These are phyloP conservation scores for Hypoxylon fuscum DNA, from an alignment of 495 filamentous ascomycete species.

Conservation along the genomic window DNA sequence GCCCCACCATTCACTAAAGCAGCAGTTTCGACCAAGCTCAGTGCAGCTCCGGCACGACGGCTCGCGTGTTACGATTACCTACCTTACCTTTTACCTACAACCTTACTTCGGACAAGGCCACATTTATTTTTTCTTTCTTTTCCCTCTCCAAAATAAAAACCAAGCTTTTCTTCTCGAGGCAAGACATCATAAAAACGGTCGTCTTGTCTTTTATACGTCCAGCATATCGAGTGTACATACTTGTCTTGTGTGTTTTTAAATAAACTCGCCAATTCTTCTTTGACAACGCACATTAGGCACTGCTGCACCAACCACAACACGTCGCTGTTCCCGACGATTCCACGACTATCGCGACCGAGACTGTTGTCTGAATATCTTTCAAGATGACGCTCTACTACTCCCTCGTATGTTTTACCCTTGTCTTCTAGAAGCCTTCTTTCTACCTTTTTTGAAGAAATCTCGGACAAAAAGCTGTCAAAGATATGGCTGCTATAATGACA, in stretches of 20 bases:
- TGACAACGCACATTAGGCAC: slow-evolving; percentile 39
- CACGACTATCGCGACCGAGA: slow-evolving; percentile 18
- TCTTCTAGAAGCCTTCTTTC: neutral
- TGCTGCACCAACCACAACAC: slow-evolving; percentile 16
- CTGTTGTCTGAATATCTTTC: slow-evolving; percentile 38
- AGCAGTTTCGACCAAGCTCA: slow-evolving; percentile 19
- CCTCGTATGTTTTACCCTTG: slow-evolving; percentile 71
- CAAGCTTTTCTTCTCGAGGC: neutral
- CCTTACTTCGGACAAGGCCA: too few relatives aligned
- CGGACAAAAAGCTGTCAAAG: too few relatives aligned
- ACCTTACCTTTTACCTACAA: too few relatives aligned
- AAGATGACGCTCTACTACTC: slow-evolving; percentile 99
- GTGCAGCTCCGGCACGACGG: slow-evolving; percentile 18
- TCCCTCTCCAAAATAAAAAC: neutral
- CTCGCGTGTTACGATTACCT: slow-evolving; percentile 14
- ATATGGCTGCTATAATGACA: slow-evolving; percentile 5
- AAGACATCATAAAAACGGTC: neutral
- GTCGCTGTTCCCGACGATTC: slow-evolving; percentile 37
- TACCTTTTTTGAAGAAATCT: slow-evolving; percentile 7
- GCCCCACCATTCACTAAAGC: slow-evolving; percentile 30
- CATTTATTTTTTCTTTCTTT: too few relatives aligned
- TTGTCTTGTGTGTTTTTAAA: too few relatives aligned
- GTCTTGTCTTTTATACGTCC: neutral
- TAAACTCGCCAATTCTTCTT: slow-evolving; percentile 24
- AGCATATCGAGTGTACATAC: slow-evolving; percentile 12